phyloP scores from a whole-genome alignment of 345 rosid species.

The Erucastrum elatum region DNA sequence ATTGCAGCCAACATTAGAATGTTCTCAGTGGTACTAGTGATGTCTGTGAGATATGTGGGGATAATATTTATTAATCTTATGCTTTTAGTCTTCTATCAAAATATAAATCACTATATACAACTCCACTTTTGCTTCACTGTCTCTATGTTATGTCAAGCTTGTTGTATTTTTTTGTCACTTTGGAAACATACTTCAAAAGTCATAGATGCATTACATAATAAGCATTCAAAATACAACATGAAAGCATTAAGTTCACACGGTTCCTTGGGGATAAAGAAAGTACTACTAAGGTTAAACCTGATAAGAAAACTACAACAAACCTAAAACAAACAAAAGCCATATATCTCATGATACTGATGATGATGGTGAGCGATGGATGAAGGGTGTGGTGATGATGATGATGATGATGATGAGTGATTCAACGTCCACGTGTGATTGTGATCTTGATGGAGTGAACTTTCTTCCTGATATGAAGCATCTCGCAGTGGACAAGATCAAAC shows the following conservation, averaged over 20 bases:
- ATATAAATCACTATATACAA: too few species aligned
- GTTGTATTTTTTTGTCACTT: neutral
- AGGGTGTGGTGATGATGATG: neutral
- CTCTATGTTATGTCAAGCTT: neutral
- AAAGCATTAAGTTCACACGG: neutral
- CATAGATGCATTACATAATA: neutral
- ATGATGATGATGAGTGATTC: neutral
- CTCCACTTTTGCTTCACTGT: neutral
- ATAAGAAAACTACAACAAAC: neutral
- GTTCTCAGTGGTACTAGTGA: too few species aligned
- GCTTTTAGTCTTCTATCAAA: too few species aligned
- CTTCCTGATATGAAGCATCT: too few species aligned
- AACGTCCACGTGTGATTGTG: neutral
- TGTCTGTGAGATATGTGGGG: too few species aligned
- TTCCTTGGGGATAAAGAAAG: conserved; percentile 5
- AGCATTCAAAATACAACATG: neutral
- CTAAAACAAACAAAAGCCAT: neutral
- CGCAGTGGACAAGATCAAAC: too few species aligned
- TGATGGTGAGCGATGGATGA: too few species aligned
- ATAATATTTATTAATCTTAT: too few species aligned
- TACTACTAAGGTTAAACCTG: neutral
- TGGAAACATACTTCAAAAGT: neutral
- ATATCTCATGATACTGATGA: neutral
- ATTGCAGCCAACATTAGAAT: too few species aligned
- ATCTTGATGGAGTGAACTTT: too few species aligned